Evolutionary conservation across 179 eudicot genomes (phyloP).

Genomic region (Corrigiola litoralis): DNA sequence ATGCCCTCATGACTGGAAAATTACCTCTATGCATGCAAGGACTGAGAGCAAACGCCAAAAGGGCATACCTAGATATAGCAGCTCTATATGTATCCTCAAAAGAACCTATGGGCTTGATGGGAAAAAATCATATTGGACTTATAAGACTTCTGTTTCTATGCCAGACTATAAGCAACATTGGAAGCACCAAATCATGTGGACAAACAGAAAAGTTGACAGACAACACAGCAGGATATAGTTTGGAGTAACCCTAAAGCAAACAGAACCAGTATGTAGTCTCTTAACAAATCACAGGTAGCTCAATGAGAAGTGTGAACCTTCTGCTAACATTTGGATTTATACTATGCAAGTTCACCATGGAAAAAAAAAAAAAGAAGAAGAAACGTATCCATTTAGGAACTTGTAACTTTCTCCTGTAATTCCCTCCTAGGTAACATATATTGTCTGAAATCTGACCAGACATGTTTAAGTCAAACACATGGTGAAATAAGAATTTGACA

Average conservation of each 20-base stretch:
- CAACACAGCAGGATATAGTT: background rate
- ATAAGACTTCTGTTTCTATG: background rate
- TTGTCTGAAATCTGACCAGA: too few species aligned
- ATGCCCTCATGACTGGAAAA: slow-evolving; percentile 62
- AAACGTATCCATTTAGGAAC: too few species aligned
- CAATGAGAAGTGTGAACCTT: background rate
- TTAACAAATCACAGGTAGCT: background rate
- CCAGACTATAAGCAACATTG: too few species aligned
- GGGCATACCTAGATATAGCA: slow-evolving; percentile 11
- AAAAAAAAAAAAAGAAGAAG: too few species aligned
- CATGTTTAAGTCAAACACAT: too few species aligned
- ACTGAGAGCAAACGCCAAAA: slow-evolving; percentile 21
- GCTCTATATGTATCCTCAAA: background rate
- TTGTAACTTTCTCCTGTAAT: too few species aligned
- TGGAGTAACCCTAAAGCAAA: background rate
- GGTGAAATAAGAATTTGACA: too few species aligned
- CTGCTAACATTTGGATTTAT: background rate
- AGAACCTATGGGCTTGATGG: background rate
- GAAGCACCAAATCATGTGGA: too few species aligned
- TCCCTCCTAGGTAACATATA: too few species aligned
- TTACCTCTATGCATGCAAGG: slow-evolving; percentile 50
- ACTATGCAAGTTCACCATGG: background rate
- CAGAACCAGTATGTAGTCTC: background rate
- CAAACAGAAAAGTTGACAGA: background rate
- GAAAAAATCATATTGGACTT: background rate